phyloP scores from a whole-genome alignment of 169 alveolate species.

The Plasmodium relictum region DNA sequence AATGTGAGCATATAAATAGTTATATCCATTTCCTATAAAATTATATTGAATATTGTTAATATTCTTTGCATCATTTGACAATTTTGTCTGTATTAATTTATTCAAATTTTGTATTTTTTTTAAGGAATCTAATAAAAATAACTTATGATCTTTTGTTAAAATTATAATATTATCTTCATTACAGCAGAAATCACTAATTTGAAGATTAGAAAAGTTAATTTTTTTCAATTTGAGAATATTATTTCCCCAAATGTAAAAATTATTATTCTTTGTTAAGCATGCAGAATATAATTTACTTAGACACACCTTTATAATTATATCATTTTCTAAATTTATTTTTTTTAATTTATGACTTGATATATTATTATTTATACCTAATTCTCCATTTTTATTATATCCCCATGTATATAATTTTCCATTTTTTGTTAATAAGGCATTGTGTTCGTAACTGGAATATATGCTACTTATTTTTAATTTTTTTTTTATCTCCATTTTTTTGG shows the following conservation, averaged over 20 bases:
- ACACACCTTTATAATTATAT: slow-evolving; percentile 35
- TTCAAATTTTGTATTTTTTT: slow-evolving; percentile 40
- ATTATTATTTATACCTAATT: slow-evolving; percentile 29
- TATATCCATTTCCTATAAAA: slow-evolving; percentile 54
- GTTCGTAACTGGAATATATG: slow-evolving; percentile 40
- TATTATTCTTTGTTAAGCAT: slow-evolving; percentile 68
- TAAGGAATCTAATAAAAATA: slow-evolving; percentile 32
- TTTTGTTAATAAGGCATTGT: slow-evolving; percentile 60
- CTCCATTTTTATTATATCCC: slow-evolving; percentile 57
- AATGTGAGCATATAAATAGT: slow-evolving; percentile 45
- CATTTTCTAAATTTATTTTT: slow-evolving; percentile 20
- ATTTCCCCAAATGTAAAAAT: slow-evolving; percentile 67
- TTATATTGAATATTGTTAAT: slow-evolving; percentile 22
- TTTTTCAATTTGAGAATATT: slow-evolving; percentile 26
- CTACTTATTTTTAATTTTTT: slow-evolving; percentile 40
- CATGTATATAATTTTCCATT: slow-evolving; percentile 55
- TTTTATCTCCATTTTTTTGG: slow-evolving; percentile 39
- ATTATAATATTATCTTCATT: slow-evolving; percentile 70
- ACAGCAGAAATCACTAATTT: slow-evolving; percentile 44
- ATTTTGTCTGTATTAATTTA: slow-evolving; percentile 29
- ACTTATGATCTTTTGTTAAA: slow-evolving; percentile 45
- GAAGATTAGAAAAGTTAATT: slow-evolving; percentile 18
- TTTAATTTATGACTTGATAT: slow-evolving; percentile 37
- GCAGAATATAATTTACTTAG: slow-evolving; percentile 71
- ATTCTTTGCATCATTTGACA: slow-evolving; percentile 16